These are phyloP conservation scores for Solanum appendiculatum DNA, from an alignment of 257 asterid genomes.

Conservation along the genomic window DNA sequence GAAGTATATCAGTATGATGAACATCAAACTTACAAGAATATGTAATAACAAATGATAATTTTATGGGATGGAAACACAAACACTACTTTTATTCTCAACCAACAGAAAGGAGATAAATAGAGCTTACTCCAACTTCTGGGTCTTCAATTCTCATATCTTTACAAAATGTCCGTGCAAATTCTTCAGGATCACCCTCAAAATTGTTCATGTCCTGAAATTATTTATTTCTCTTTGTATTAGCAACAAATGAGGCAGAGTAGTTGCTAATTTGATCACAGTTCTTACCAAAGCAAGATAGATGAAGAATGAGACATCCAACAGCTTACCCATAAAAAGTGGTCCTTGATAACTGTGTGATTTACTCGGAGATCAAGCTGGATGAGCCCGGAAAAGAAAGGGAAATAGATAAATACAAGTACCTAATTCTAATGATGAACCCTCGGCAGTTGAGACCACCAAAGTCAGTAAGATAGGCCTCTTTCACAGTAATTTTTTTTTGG, in stretches of 20 bases:
- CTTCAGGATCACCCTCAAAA: constrained; percentile 98
- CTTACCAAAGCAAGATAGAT: background rate
- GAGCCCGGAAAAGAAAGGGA: background rate
- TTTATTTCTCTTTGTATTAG: background rate
- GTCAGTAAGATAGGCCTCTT: background rate
- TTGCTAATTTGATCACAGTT: background rate
- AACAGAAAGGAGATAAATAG: background rate
- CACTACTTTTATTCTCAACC: background rate
- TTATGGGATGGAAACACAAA: background rate
- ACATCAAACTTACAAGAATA: background rate
- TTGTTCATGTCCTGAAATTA: constrained; percentile 85
- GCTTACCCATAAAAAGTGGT: constrained; percentile 92
- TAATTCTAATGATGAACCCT: background rate
- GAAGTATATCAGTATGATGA: background rate
- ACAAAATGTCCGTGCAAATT: constrained; percentile 85
- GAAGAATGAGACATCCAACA: constrained; percentile 4
- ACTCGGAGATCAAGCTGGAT: constrained; percentile 92
- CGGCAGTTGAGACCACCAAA: background rate
- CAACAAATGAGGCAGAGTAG: background rate
- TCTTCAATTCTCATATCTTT: constrained; percentile 90
- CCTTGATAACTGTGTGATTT: constrained; percentile 79
- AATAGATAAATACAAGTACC: constrained; percentile 1
- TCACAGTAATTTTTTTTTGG: background rate
- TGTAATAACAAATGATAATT: background rate
- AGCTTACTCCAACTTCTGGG: constrained; percentile 95